Evolutionary conservation across 139 green algal genomes (phyloP).

Genomic region (Pseudopediastrum boryanum): DNA sequence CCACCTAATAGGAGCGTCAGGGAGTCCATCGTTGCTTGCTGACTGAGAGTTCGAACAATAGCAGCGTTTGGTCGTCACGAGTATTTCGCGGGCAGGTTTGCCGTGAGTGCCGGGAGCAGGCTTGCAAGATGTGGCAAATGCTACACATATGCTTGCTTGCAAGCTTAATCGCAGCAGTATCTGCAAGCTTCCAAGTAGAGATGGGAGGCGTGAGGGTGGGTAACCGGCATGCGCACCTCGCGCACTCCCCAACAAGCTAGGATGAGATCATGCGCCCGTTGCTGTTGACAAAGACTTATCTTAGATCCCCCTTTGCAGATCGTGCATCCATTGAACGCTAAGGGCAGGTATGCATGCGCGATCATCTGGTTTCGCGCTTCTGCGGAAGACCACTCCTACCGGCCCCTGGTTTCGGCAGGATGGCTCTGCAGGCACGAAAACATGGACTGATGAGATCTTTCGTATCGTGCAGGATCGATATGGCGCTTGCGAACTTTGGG

Average conservation of each 20-base stretch:
- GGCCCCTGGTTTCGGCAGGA: not conserved
- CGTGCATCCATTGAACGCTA: slow-evolving; percentile 12
- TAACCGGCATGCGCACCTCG: not conserved
- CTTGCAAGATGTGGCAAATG: too few relatives aligned
- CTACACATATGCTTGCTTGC: too few relatives aligned
- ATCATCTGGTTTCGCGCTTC: too few relatives aligned
- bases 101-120: too few relatives aligned
- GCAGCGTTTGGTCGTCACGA: too few relatives aligned
- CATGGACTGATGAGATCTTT: not conserved
- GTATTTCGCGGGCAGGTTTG: too few relatives aligned
- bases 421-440: not conserved
- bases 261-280: not conserved
- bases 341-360: slow-evolving; percentile 13
- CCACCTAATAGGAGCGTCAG: too few relatives aligned
- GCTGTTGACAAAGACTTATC: too few relatives aligned
- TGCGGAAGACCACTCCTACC: too few relatives aligned
- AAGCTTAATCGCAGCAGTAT: slow-evolving; percentile 19
- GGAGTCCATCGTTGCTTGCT: too few relatives aligned
- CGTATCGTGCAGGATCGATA: slow-evolving; percentile 42
- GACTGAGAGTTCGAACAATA: too few relatives aligned
- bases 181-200: slow-evolving; percentile 19
- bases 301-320: slow-evolving; percentile 14
- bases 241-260: not conserved
- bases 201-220: slow-evolving; percentile 22
- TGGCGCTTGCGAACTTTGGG: slow-evolving; percentile 80